phyloP scores from a whole-genome alignment of 1,139 yeast genomes.

The Pneumocystis oryctolagi region DNA sequence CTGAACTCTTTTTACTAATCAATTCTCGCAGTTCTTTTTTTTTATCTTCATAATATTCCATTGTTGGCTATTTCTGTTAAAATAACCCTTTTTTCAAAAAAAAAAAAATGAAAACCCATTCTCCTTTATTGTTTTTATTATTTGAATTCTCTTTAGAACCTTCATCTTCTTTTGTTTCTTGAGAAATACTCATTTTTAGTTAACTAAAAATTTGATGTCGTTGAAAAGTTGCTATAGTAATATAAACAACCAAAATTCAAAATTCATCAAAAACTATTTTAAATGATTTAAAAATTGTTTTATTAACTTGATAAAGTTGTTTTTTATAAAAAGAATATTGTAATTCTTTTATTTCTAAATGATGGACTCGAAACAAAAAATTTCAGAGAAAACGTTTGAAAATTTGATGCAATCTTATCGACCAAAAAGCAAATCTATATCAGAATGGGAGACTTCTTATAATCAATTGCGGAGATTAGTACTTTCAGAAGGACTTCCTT shows the following conservation, averaged over 20 bases:
- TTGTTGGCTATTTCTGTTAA: conserved; percentile 11
- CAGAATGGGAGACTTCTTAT: not conserved
- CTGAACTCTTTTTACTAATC: conserved; percentile 45
- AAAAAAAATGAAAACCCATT: not conserved
- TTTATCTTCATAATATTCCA: conserved; percentile 50
- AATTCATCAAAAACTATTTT: not conserved
- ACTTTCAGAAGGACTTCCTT: not conserved
- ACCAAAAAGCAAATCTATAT: not conserved
- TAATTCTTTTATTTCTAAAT: not conserved
- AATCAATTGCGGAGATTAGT: not conserved
- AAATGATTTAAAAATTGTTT: not conserved
- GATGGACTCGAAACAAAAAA: not conserved
- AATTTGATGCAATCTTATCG: not conserved
- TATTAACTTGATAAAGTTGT: not conserved
- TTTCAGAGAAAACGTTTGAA: not conserved
- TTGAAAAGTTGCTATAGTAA: not conserved
- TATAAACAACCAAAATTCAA: not conserved
- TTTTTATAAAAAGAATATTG: not conserved
- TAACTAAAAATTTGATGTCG: not conserved
- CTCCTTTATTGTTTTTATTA: not conserved
- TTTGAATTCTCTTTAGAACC: not conserved
- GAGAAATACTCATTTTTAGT: not conserved
- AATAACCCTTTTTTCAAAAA: not conserved
- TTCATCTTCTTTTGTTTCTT: not conserved
- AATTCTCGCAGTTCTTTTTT: conserved; percentile 54